A percentile compares a stretch with the other conserved stretches of the same genome.
These are phyloP conservation scores for Leishmania mexicana DNA, from an alignment of 208 protist species.

Conservation along the genomic window DNA sequence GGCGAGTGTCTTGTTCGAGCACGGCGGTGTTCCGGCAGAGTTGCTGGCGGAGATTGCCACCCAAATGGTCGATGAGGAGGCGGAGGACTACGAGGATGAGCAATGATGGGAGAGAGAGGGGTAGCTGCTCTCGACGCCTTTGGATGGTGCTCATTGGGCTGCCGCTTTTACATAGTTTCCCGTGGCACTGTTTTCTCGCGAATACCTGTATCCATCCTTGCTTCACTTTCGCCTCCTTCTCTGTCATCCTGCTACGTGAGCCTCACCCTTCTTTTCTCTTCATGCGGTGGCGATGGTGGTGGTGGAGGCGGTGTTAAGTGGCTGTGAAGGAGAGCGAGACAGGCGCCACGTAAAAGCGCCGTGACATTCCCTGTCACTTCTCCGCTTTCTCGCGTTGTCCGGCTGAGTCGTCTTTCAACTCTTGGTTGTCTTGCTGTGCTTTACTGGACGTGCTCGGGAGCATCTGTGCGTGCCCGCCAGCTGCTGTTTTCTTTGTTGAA, in stretches of 20 bases:
- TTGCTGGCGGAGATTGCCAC: constrained; percentile 41
- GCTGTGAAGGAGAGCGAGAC: background rate
- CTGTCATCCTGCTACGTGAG: background rate
- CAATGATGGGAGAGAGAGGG: constrained; percentile 5
- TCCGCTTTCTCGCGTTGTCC: background rate
- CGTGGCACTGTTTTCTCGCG: background rate
- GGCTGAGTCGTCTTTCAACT: background rate
- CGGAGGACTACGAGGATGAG: constrained; percentile 29
- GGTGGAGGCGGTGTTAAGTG: background rate
- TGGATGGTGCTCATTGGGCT: background rate
- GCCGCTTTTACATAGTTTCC: background rate
- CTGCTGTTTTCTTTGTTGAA: background rate
- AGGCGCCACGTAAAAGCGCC: background rate
- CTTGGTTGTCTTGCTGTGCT: background rate
- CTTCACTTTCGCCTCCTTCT: background rate
- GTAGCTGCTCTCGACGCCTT: background rate
- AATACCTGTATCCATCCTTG: background rate
- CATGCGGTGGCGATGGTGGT: background rate
- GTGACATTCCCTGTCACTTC: background rate
- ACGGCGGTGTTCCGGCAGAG: constrained; percentile 60
- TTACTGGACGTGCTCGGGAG: background rate
- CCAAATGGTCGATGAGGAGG: constrained; percentile 30
- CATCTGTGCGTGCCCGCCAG: background rate
- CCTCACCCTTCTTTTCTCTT: background rate
- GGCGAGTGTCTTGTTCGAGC: constrained; percentile 77